Evolutionary conservation across 768 basidiomycete genomes (phyloP).

Genomic region (Sporobolomyces phaffii): DNA sequence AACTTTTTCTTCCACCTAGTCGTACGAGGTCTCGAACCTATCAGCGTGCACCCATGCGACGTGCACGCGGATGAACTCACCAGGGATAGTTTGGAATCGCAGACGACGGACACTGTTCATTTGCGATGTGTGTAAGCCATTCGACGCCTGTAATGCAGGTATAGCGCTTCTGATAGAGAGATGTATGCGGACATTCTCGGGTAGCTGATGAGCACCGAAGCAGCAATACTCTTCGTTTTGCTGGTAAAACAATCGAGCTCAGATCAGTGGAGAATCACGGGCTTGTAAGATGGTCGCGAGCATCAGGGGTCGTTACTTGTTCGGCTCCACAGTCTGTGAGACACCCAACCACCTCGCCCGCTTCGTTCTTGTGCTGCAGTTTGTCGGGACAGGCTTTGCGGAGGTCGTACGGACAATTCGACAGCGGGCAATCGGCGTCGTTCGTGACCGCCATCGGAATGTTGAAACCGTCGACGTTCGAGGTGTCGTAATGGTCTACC

Average conservation of each 20-base stretch:
- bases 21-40: too few relatives aligned
- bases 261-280: too few relatives aligned
- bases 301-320: too few relatives aligned
- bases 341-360: slow-evolving; percentile 22
- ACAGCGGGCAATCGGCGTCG: slow-evolving; percentile 1
- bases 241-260: background rate
- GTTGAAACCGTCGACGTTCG: slow-evolving; percentile 27
- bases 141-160: too few relatives aligned
- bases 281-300: background rate
- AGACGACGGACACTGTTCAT: slow-evolving; percentile 9
- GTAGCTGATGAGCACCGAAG: background rate
- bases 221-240: slow-evolving; percentile 24
- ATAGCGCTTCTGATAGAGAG: too few relatives aligned
- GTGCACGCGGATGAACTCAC: too few relatives aligned
- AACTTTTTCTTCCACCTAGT: slow-evolving; percentile 14
- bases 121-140: too few relatives aligned
- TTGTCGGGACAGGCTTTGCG: background rate
- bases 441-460: slow-evolving; percentile 11
- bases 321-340: slow-evolving; percentile 15
- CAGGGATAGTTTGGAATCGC: slow-evolving; percentile 17
- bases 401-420: slow-evolving; percentile 21
- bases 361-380: slow-evolving; percentile 14
- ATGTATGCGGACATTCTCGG: background rate
- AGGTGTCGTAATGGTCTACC: slow-evolving; percentile 14
- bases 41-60: too few relatives aligned